Evolutionary conservation across 106 monocot species (phyloP).

Genomic region (Amphibolis antarctica): DNA sequence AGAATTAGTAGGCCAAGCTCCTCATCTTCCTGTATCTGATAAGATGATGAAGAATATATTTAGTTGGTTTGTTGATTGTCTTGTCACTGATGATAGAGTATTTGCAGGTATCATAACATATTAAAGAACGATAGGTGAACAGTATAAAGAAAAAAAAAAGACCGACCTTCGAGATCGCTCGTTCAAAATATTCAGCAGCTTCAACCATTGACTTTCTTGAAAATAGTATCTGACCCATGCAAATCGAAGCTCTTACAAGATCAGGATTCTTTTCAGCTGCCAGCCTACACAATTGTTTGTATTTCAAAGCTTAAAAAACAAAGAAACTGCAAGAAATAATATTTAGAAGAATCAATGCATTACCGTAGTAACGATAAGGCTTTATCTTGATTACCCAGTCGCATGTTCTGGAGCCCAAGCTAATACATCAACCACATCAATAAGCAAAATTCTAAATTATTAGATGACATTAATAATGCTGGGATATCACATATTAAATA

Average conservation of each 20-base stretch:
- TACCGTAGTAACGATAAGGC: conserved; percentile 59
- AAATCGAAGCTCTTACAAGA: conserved; percentile 55
- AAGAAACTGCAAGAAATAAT: background rate
- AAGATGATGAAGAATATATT: background rate
- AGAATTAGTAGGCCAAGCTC: conserved; percentile 52
- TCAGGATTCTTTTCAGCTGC: conserved; percentile 70
- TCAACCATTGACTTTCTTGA: conserved; percentile 49
- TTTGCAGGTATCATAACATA: background rate
- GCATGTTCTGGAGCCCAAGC: conserved; percentile 50
- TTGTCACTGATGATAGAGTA: background rate
- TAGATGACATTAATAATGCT: background rate
- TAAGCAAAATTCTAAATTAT: background rate
- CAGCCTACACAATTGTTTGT: conserved; percentile 19
- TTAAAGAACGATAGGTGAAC: background rate
- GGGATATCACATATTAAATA: conserved; percentile 18
- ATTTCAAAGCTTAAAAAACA: background rate
- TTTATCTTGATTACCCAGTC: conserved; percentile 33
- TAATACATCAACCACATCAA: conserved; percentile 9
- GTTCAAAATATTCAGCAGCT: conserved; percentile 65
- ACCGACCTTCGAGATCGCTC: conserved; percentile 66
- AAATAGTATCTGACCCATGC: conserved; percentile 60
- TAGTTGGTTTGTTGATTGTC: background rate
- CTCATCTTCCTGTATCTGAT: conserved; percentile 44
- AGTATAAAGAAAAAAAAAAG: conserved; percentile 1
- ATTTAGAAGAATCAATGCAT: background rate